phyloP scores from a whole-genome alignment of 116 monocot species.

The Papilionanthe hybrid region DNA sequence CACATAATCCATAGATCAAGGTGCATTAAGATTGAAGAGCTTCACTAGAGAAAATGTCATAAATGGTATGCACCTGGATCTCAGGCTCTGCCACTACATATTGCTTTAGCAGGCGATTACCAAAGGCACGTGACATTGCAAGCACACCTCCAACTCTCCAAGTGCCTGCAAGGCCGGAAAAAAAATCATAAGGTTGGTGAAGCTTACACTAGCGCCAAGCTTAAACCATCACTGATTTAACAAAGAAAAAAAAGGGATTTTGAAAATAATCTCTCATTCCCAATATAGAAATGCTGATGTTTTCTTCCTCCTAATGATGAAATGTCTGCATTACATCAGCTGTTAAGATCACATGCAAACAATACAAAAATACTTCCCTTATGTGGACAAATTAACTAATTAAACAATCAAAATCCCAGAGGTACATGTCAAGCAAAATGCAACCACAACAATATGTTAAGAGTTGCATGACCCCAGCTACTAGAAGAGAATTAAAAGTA shows the following conservation, averaged over 20 bases:
- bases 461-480: not conserved
- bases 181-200: not conserved
- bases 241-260: not conserved
- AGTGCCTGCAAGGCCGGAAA: conserved; percentile 47
- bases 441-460: not conserved
- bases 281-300: not conserved
- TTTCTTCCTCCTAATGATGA: not conserved
- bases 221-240: not conserved
- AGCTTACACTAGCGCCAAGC: not conserved
- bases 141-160: conserved; percentile 97
- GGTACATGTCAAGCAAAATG: not conserved
- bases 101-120: conserved; percentile 84
- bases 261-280: not conserved
- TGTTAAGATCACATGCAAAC: not conserved
- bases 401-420: not conserved
- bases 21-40: not conserved
- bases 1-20: not conserved
- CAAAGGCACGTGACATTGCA: conserved; percentile 99
- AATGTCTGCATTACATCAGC: not conserved
- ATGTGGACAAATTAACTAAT: not conserved
- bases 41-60: not conserved
- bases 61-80: conserved; percentile 56
- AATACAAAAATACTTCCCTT: not conserved
- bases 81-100: conserved; percentile 98
- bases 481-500: not conserved